Percentiles rank a stretch among this genome's conserved stretches.
phyloP scores from a whole-genome alignment of 1,284 basidiomycete genomes.

The Boletus mariae region DNA sequence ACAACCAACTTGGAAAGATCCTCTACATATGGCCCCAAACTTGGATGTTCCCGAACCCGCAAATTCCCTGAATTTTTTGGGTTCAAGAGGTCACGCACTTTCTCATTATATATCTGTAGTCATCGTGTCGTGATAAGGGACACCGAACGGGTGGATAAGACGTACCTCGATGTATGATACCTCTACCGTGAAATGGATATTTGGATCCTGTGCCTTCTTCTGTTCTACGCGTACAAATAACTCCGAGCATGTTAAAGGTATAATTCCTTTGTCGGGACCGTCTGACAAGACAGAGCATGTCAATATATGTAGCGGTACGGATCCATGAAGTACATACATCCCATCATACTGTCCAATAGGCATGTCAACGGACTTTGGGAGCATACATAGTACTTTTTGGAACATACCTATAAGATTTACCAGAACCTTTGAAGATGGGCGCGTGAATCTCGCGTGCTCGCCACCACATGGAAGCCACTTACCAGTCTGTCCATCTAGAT shows the following conservation, averaged over 20 bases:
- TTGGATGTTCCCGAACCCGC: conserved; percentile 95
- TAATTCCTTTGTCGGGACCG: conserved; percentile 95
- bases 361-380: conserved; percentile 1
- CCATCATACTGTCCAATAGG: conserved; percentile 82
- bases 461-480: conserved; percentile 28
- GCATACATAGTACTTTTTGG: conserved; percentile 2
- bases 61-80: conserved; percentile 97
- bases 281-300: conserved; percentile 47
- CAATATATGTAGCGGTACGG: conserved; percentile 16
- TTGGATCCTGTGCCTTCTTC: conserved; percentile 63
- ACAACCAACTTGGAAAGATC: conserved; percentile 94
- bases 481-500: conserved; percentile 83
- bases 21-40: conserved; percentile 93
- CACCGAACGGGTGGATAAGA: conserved; percentile 2
- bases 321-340: conserved; percentile 61
- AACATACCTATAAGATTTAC: conserved; percentile 82
- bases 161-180: conserved; percentile 94
- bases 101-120: conserved; percentile 92
- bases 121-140: background rate
- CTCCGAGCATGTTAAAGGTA: conserved; percentile 91
- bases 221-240: conserved; percentile 81
- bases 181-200: conserved; percentile 85
- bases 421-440: conserved; percentile 58
- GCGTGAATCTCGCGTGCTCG: conserved; percentile 7
- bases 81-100: conserved; percentile 95